Percentiles rank a stretch among this genome's conserved stretches.
phyloP scores from a whole-genome alignment of 1,284 basidiomycete species.

The Paramarasmius palmivorus region DNA sequence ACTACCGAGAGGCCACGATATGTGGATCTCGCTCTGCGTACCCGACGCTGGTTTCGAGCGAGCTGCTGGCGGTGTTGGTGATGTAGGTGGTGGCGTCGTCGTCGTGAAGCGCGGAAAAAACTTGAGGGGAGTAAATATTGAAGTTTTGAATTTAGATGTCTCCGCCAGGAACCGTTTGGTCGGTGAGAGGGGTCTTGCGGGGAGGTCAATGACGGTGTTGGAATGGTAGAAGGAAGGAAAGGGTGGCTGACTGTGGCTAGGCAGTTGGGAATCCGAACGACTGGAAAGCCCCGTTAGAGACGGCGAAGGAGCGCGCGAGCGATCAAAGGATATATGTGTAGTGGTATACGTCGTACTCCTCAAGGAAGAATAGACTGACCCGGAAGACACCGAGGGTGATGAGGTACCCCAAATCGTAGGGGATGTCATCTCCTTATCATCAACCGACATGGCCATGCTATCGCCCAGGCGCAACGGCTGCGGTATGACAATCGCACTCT shows the following conservation, averaged over 20 bases:
- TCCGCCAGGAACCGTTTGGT: slow-evolving; percentile 24
- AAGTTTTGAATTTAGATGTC: slow-evolving; percentile 31
- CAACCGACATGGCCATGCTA: slow-evolving; percentile 33
- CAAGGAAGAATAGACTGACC: slow-evolving; percentile 38
- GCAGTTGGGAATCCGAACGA: slow-evolving; percentile 24
- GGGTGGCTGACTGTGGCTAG: slow-evolving; percentile 38
- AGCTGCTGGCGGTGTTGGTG: not conserved
- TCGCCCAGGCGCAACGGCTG: slow-evolving; percentile 30
- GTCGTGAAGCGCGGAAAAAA: slow-evolving; percentile 46
- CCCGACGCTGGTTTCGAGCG: not conserved
- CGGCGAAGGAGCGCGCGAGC: slow-evolving; percentile 40
- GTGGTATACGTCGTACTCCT: slow-evolving; percentile 29
- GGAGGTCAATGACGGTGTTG: slow-evolving; percentile 29
- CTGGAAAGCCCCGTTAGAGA: slow-evolving; percentile 31
- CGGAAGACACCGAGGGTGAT: slow-evolving; percentile 38
- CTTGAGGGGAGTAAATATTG: slow-evolving; percentile 41
- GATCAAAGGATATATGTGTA: slow-evolving; percentile 30
- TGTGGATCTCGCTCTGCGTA: not conserved
- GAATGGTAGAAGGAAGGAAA: slow-evolving; percentile 35
- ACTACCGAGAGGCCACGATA: not conserved
- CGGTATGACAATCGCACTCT: slow-evolving; percentile 39
- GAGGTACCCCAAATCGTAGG: slow-evolving; percentile 39
- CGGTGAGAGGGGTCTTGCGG: slow-evolving; percentile 20
- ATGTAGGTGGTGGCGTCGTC: not conserved
- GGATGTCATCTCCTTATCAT: slow-evolving; percentile 49